Evolutionary conservation across 371 early-diverging fungal genomes (phyloP), one percentile per base, ranked within the genome.

Genomic region (Mortierella sp.): DNA sequence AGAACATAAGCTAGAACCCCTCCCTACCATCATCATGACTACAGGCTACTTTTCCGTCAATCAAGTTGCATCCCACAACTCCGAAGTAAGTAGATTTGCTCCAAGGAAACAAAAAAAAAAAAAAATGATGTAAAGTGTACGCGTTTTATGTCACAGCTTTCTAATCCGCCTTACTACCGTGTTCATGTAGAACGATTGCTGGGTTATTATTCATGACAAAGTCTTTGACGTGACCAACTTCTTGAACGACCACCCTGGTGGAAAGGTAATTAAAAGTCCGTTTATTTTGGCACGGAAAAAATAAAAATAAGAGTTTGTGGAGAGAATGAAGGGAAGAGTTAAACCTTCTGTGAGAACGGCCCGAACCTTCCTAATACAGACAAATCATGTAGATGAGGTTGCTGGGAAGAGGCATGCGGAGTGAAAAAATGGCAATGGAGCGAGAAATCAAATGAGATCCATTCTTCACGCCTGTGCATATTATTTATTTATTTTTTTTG

Each of bases 161-260:
- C n/a, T n/a, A n/a, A n/a, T n/a, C n/a, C n/a, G n/a, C 31, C 31
- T 13, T 5, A 40, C 7, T 13, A 34, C 13, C 35, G 9, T 23
- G 7, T 29, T 37, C 6, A 32, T 53, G 54, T 62, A 87, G 70
- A 86, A 90, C 34, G 97, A 97, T 76, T 88, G 93, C 81, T 99
- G 99, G 99, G 91, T 98, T 73, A 93, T 96, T 53, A 82, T 98
- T 31, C 88, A 92, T 55, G 95, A 92, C 60, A 91, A 91, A 68
- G 94, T 97, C 89, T 86, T 93, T 73, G 93, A 98, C 74, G 90
- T 95, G 51, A 94, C 98, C 12, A 84, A 86, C 28, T 98, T 97
- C 73, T 59, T 97, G 58, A 86, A 89, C 62, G 94, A 91, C 64
- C 97, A 98, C 76, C 98, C 98, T 3, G 98, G 98, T 56, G 96